Evolutionary conservation across 371 early-diverging fungal genomes (phyloP).

Genomic region (Zychaea mexicana): DNA sequence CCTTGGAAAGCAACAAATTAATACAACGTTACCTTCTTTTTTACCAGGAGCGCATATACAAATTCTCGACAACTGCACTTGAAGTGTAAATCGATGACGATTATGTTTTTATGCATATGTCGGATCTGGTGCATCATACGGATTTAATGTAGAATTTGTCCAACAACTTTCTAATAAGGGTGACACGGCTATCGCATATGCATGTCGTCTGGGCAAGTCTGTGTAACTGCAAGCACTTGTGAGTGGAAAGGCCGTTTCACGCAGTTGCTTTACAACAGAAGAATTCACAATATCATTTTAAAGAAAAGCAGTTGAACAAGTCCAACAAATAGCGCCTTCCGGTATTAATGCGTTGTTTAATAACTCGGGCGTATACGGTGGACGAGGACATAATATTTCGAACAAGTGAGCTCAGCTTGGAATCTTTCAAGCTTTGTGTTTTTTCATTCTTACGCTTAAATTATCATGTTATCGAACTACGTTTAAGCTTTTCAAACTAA

Average conservation of each 20-base stretch:
- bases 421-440: background rate
- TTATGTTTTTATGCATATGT: too few relatives aligned
- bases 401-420: background rate
- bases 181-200: slow-evolving; percentile 36
- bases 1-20: too few relatives aligned
- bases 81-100: too few relatives aligned
- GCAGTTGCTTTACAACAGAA: slow-evolving; percentile 26
- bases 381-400: too few relatives aligned
- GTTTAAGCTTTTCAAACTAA: slow-evolving; percentile 22
- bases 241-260: slow-evolving; percentile 27
- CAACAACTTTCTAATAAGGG: slow-evolving; percentile 31
- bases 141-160: slow-evolving; percentile 45
- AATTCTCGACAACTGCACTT: too few relatives aligned
- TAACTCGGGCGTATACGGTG: slow-evolving; percentile 14
- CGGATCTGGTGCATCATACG: slow-evolving; percentile 45
- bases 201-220: slow-evolving; percentile 30
- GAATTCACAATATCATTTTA: slow-evolving; percentile 24
- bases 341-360: slow-evolving; percentile 28
- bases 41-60: too few relatives aligned
- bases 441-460: background rate
- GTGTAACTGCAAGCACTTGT: slow-evolving; percentile 20
- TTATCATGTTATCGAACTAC: slow-evolving; percentile 11
- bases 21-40: too few relatives aligned
- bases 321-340: slow-evolving; percentile 16
- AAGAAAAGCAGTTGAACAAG: slow-evolving; percentile 26